A percentile compares a stretch with the other conserved stretches of the same genome.
These are phyloP conservation scores for Exophiala lecanii-corni DNA, from an alignment of 2,329 filamentous ascomycete species.

Conservation along the genomic window DNA sequence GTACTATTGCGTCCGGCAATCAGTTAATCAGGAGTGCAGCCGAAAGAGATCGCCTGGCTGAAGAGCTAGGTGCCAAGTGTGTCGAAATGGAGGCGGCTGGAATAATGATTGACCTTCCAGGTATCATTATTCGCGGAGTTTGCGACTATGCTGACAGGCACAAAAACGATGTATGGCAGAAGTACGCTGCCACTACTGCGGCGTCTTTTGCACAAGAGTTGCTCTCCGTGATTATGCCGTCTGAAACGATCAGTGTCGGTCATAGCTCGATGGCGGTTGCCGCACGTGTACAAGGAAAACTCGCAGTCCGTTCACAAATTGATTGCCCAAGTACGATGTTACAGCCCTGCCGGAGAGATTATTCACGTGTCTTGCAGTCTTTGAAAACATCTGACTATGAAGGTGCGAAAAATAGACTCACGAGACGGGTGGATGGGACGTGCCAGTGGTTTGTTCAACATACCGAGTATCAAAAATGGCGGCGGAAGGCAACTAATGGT, in stretches of 20 bases:
- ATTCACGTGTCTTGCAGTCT: background rate
- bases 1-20: conserved; percentile 28
- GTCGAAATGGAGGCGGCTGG: conserved; percentile 14
- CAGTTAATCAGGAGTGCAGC: conserved; percentile 24
- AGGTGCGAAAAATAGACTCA: conserved; percentile 32
- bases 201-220: conserved; percentile 12
- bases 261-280: background rate
- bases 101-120: conserved; percentile 10
- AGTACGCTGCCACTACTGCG: conserved; percentile 7
- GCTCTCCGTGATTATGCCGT: background rate
- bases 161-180: conserved; percentile 12
- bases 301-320: background rate
- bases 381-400: conserved; percentile 27
- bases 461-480: conserved; percentile 29
- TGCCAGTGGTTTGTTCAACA: conserved; percentile 34
- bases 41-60: conserved; percentile 10
- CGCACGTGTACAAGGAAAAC: background rate
- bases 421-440: conserved; percentile 29
- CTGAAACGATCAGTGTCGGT: conserved; percentile 1
- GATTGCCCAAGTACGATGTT: background rate
- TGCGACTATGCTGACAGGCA: conserved; percentile 13
- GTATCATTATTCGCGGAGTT: conserved; percentile 12
- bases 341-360: background rate
- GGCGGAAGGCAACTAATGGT: conserved; percentile 18
- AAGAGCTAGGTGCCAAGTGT: conserved; percentile 4